phyloP scores from a whole-genome alignment of 108 stramenopile genomes.

The Stephanodiscus minutulus region DNA sequence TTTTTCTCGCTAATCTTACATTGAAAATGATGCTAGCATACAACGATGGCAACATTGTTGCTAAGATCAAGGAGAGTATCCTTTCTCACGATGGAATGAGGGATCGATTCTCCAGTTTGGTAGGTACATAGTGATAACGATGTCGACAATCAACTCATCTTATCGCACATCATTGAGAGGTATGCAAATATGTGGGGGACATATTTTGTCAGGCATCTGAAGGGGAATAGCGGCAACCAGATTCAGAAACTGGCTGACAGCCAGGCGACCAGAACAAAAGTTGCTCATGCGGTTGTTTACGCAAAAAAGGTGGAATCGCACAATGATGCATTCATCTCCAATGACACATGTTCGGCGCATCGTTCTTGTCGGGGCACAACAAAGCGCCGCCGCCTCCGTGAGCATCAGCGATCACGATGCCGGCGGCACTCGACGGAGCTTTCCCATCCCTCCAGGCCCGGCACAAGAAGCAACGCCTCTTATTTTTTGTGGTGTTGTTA shows the following conservation, averaged over 20 bases:
- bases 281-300: constrained; percentile 5
- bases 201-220: constrained; percentile 14
- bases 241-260: background rate
- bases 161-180: constrained; percentile 6
- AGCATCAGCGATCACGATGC: too few species aligned
- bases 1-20: constrained; percentile 13
- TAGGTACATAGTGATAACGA: background rate
- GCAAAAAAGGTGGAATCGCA: background rate
- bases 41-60: constrained; percentile 9
- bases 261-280: constrained; percentile 8
- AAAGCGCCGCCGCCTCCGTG: too few species aligned
- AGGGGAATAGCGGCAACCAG: constrained; percentile 1
- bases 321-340: background rate
- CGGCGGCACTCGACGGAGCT: too few species aligned
- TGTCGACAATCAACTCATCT: background rate
- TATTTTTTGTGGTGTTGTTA: too few species aligned
- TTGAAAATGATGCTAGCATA: constrained; percentile 27
- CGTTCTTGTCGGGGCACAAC: too few species aligned
- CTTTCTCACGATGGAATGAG: background rate
- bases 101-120: background rate
- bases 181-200: constrained; percentile 17
- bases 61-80: background rate
- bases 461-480: too few species aligned
- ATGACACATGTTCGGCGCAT: background rate
- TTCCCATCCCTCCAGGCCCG: too few species aligned